Evolutionary conservation across 2,329 filamentous ascomycete genomes (phyloP), one percentile per base, ranked within the genome.

Genomic region (Fusarium sterilihyphosum): DNA sequence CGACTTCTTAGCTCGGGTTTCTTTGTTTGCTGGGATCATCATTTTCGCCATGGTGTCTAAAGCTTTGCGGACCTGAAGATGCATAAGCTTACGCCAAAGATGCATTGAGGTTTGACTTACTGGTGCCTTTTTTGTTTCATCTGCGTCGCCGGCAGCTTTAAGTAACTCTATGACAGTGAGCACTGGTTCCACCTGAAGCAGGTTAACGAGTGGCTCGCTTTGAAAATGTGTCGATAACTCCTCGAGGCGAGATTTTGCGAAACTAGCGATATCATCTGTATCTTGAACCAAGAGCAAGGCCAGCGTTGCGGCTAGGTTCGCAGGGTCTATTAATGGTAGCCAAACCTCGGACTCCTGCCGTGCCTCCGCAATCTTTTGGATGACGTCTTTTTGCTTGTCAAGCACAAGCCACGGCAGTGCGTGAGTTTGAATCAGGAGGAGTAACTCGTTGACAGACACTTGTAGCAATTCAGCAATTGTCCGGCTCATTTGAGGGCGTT

Each of bases 361-460:
- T 60, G 93, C 94, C 75, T 93, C 90, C 2, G 94, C 93, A 75
- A 99, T 94, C 71, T 92, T 92, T 76, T 92, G 89, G 46, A 99
- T 92, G 22, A 97, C 88, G 66, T 97, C 94, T 65, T 88, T 88
- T 77, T 92, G 92, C 79, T 92, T 93, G 47, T 90, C 92, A 44
- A 98, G 85, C 6, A 99, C 93, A 24, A 99, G 87, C 83, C 94
- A 95, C 3, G 97, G 96, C 14, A 99, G 83, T 13, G 95, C 95
- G 77, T 96, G 90, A 20, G 90, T 88, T 80, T 98, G 95, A 14
- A 96, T 93, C 24, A 92, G 83, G 20, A 92, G 83, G 16, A 98
- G 86, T 50, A 98, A 91, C 60, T 93, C 91, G 49, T 91, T 87
- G 14, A 97, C 88, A 44, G 90, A 92, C 78, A 94, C 92, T 59